Evolutionary conservation across 208 protist species (phyloP), one percentile per base, ranked within the genome.

Genomic region (Acanthamoeba castellanii): DNA sequence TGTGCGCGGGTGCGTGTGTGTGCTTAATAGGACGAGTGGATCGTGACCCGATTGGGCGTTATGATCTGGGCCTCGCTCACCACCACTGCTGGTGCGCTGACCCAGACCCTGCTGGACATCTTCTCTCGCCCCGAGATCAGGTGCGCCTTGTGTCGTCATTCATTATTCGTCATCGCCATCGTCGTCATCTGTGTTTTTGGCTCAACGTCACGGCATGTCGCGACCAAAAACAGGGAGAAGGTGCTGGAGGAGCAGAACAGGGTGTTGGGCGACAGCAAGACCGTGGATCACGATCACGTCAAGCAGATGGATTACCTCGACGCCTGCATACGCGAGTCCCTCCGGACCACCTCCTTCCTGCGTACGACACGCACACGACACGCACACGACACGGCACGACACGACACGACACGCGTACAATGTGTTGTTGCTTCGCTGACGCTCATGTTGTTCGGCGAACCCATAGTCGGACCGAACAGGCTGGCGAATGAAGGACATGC

Each of bases 281-380:
- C 78, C 16, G 52, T 87, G 52, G 78, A 87, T 7, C 78, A 87
- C 78, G 78, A 87, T 9, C 42, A 87, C 47, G 52, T 87, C 27
- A 87, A 87, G 78, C 20, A 87, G 78, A 87, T 87, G 78, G 78
- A 87, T 0, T 87, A 64, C 52, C 78, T 87, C 78, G 78, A 87
- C 16, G 78, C 78, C 50, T 87, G 78, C 78, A 61, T 87, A 0
- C 78, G 78, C 52, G 78, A 87, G 32, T 87, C 78, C 50, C 78
- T 87, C 50, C 78, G 78, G 22, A 64, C 30, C 25, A 87, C 78
- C 30, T n/a, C 78, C n/a, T 87, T 87, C 78, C 50, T 87, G 18
- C 52, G 78, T 87, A 87, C 78, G 78, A 8, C 37, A 2, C 1
- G 34, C 14, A 8, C 66, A 74, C 66, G 2, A 42, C 37, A 4